Base-by-base conservation (phyloP, 768 basidiomycete genomes). In the Pisolithus sp. region DNA sequence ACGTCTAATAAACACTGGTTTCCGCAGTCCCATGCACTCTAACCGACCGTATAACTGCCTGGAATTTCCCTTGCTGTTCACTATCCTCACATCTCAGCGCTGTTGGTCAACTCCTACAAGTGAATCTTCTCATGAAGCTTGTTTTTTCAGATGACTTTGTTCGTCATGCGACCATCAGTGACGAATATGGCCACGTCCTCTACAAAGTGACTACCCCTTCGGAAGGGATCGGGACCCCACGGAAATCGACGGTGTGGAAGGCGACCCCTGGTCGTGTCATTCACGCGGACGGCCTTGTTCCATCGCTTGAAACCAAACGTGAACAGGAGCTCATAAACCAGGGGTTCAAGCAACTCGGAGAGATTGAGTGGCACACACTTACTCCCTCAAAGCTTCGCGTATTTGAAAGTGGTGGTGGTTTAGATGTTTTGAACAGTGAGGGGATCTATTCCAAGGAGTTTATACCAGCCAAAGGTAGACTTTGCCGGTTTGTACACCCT, bases 171-270 rank as follows among this genome's bases (percentile, higher is more conserved):
- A 52, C 41, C 17, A 45, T 55, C 30, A 41, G n/a, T 18, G 28
- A 43, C 43, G 45, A 26, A 7, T n/a, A 31, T 18, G 54, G 50
- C 20, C 28, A 50, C 10, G 50, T 44, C 20, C 40, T 48, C 39
- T 52, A 55, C 54, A 52, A 52, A 36, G 42, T 55, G 43, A 45
- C 46, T 18, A 52, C 54, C 15, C 31, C 50, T 13, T 52, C 30
- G 18, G 39, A 53, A 24, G 49, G 42, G 10, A 15, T 53, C 7
- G 31, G 43, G 48, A 28, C 53, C 15, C 52, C 36, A 28, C 48
- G 53, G 31, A 50, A n/a, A 18, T 49, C 48, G 13, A 53, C 53
- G 5, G 30, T 53, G 20, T 50, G 53, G 53, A 53, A 53, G 38
- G 52, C 46, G 2, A 37, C 20, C 23, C 50, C 31, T 23, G 12